A percentile compares a stretch with the other conserved stretches of the same genome.
phyloP scores from a whole-genome alignment of 805 yeast species.

The Suhomyces pyralidae region DNA sequence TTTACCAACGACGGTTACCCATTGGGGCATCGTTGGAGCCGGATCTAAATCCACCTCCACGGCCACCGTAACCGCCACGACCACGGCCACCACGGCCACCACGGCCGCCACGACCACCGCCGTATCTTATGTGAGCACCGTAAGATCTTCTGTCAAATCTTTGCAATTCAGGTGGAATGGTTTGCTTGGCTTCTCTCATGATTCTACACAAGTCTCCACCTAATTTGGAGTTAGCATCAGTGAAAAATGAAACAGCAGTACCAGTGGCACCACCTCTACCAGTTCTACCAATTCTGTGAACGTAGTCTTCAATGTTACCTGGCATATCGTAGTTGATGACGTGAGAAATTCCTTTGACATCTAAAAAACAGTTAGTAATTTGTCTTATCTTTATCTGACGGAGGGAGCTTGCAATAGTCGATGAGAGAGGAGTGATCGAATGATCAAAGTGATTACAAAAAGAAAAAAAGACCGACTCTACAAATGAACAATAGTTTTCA shows the following conservation, averaged over 20 bases:
- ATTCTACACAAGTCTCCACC: conserved; percentile 89
- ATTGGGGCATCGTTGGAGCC: conserved; percentile 52
- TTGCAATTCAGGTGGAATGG: conserved; percentile 74
- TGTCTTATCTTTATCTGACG: neutral
- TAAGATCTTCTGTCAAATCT: conserved; percentile 64
- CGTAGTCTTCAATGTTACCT: conserved; percentile 96
- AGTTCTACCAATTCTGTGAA: conserved; percentile 98
- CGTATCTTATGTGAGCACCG: conserved; percentile 54
- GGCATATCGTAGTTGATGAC: conserved; percentile 98
- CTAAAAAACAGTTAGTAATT: conserved; percentile 47
- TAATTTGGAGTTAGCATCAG: conserved; percentile 79
- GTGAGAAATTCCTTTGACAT: conserved; percentile 93
- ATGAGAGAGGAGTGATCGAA: neutral
- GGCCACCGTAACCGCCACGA: conserved; percentile 45
- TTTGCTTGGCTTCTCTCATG: conserved; percentile 93
- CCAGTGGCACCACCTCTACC: conserved; percentile 98
- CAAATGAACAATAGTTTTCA: neutral
- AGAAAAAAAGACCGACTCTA: neutral
- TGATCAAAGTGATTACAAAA: neutral
- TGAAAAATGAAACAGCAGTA: conserved; percentile 93
- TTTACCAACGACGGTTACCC: conserved; percentile 41
- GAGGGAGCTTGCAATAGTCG: neutral
- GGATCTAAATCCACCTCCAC: conserved; percentile 41
- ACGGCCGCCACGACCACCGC: conserved; percentile 55
- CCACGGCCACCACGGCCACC: conserved; percentile 54